Evolutionary conservation across 306 rosid genomes (phyloP).

Genomic region (Cucurbita moschata): DNA sequence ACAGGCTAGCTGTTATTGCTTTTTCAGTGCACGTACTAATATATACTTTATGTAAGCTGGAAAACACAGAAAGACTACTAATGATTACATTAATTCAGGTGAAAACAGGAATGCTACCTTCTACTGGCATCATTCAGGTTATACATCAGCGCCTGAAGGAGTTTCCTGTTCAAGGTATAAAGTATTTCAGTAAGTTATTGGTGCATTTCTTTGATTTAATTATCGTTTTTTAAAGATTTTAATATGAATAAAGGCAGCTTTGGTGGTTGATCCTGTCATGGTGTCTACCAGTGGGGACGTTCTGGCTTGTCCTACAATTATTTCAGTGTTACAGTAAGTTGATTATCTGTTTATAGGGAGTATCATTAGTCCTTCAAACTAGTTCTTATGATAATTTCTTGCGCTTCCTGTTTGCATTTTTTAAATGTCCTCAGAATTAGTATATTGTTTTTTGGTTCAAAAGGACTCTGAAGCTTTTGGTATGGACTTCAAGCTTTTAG

Average conservation of each 20-base stretch:
- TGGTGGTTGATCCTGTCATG: constrained; percentile 98
- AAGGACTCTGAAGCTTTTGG: background rate
- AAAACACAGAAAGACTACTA: background rate
- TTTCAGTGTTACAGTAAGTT: constrained; percentile 48
- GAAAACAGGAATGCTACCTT: constrained; percentile 89
- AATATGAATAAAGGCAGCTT: constrained; percentile 52
- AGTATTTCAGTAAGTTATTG: constrained; percentile 4
- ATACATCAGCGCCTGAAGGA: constrained; percentile 45
- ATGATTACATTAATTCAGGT: constrained; percentile 38
- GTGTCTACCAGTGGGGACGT: constrained; percentile 85
- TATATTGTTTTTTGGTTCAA: background rate
- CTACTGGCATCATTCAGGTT: constrained; percentile 39
- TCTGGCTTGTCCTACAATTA: constrained; percentile 56
- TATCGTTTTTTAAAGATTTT: constrained; percentile 8
- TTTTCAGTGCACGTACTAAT: background rate
- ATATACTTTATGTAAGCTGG: background rate
- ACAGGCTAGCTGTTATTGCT: background rate
- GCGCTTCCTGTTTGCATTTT: background rate
- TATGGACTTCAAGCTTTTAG: background rate
- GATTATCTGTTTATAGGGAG: background rate
- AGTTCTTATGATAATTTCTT: background rate
- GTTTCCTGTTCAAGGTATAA: constrained; percentile 70
- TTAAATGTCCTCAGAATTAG: background rate
- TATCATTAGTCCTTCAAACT: background rate
- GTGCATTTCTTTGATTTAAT: constrained; percentile 9